Evolutionary conservation across 208 protist species (phyloP), one percentile per base, ranked within the genome.

Genomic region (Crithidia brevicula): DNA sequence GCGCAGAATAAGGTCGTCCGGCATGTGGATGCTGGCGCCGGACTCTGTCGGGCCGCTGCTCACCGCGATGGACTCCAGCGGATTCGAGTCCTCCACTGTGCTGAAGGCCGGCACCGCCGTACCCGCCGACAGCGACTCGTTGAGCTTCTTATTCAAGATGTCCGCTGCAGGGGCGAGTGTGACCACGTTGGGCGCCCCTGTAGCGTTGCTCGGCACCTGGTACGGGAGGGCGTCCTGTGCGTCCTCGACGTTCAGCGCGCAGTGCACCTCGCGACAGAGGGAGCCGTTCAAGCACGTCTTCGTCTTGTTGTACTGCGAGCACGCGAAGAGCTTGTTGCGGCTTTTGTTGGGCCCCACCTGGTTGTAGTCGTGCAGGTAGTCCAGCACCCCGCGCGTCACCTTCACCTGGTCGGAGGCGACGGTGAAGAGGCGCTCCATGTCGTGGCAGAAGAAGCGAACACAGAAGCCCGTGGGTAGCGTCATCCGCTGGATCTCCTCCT

Each of bases 291-390:
- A 25, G 64, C 88, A 93, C 45, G 66, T 49, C 36, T 75, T 54
- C 18, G 77, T 49, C 25, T 49, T 65, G 66, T 85, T 79, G 67
- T 79, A 91, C 36, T 81, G 65, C 16, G 83, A 72, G 70, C 88
- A 93, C 5, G 91, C 34, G 49, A 91, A 93, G 16, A 89, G 70
- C 47, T 86, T 91, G 60, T 80, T 88, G 30, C 81, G 79, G 60
- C 82, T 88, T 45, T 91, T 93, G 72, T 91, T 93, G 2, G 88
- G 88, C 22, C 88, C 88, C 27, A 88, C 59, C 38, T 90, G 88
- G 38, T 85, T 86, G 73, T 89, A 91, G 51, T 93, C 88, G 64
- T 91, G 79, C 23, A 93, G 61, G 58, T 93, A 90, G 73, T 91
- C 88, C 38, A 93, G 56, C 10, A 83, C 76, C 16, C 88, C 88